Conservation (phyloP, 345 rosid species). For the Melaleuca alternifolia region DNA sequence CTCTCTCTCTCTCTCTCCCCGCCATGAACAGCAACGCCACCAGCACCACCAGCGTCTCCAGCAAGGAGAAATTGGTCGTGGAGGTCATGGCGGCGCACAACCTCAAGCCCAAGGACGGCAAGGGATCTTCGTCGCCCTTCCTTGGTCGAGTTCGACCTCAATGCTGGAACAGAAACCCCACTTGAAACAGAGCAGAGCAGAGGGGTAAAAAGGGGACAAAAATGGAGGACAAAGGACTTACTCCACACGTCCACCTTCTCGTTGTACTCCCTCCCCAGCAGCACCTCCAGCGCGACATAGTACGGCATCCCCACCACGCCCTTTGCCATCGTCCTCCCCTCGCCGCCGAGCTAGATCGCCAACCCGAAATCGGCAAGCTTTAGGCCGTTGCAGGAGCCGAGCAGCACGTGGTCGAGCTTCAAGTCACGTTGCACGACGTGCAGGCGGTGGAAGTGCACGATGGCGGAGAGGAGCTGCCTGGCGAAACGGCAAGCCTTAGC, state of each 20-base stretch:
- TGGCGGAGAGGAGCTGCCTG: conserved; percentile 42
- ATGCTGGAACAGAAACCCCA: not conserved
- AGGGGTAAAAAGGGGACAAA: not conserved
- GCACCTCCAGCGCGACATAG: conserved; percentile 85
- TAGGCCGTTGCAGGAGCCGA: conserved; percentile 63
- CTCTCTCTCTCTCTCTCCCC: too few species aligned
- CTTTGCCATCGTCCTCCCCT: conserved; percentile 3
- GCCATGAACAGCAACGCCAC: too few species aligned
- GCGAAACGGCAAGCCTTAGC: conserved; percentile 26
- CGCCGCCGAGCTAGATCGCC: conserved; percentile 37
- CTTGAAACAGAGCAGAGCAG: not conserved
- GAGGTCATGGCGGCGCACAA: too few species aligned
- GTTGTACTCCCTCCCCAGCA: conserved; percentile 54
- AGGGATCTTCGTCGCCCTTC: too few species aligned
- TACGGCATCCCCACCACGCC: conserved; percentile 91
- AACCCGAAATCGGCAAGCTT: conserved; percentile 80
- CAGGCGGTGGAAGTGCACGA: conserved; percentile 61
- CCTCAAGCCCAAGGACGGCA: too few species aligned
- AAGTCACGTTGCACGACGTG: conserved; percentile 77
- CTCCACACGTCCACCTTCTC: conserved; percentile 94
- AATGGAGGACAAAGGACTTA: conserved; percentile 14
- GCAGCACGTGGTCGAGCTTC: conserved; percentile 68
- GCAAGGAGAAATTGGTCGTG: too few species aligned
- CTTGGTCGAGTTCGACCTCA: too few species aligned
- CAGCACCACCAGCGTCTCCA: too few species aligned